A percentile compares a stretch with the other conserved stretches of the same genome.
Evolutionary conservation across 805 yeast genomes (phyloP).

Genomic region (Hanseniaspora guilliermondii): DNA sequence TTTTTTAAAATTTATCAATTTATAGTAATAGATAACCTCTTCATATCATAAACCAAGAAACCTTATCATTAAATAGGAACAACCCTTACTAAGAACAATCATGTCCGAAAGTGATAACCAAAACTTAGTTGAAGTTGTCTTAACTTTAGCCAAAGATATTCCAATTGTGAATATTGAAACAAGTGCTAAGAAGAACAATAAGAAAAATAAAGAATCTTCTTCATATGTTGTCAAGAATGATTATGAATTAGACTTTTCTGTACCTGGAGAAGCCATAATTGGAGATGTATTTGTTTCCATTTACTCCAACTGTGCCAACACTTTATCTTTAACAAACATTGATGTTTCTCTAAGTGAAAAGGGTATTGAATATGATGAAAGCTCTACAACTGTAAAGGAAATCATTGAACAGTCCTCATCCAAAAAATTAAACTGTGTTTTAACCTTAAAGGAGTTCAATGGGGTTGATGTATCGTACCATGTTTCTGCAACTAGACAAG

Average conservation of each 20-base stretch:
- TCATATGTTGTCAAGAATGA: slow-evolving; percentile 15
- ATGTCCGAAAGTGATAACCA: neutral
- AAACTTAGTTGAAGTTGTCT: slow-evolving; percentile 3
- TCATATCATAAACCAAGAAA: neutral
- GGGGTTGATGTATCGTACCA: slow-evolving; percentile 25
- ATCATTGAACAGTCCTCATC: neutral
- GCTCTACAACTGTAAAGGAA: slow-evolving; percentile 3
- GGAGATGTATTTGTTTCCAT: neutral
- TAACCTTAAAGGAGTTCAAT: slow-evolving; percentile 22
- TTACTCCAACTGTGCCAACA: neutral
- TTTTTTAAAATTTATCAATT: neutral
- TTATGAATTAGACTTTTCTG: slow-evolving; percentile 21
- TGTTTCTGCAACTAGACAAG: slow-evolving; percentile 24
- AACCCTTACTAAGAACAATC: neutral
- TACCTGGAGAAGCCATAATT: slow-evolving; percentile 12
- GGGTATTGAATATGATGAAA: neutral
- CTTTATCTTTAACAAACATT: slow-evolving; percentile 4
- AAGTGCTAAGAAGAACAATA: slow-evolving; percentile 15
- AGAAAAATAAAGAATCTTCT: slow-evolving; percentile 15
- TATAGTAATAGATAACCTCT: too few species aligned
- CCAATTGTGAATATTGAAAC: slow-evolving; percentile 3
- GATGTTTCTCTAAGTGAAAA: neutral
- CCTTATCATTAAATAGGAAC: neutral
- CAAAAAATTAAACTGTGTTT: slow-evolving; percentile 21
- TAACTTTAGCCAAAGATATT: slow-evolving; percentile 7